These are phyloP conservation scores for Boehmeria nivea DNA, from an alignment of 306 rosid genomes.

Conservation along the genomic window DNA sequence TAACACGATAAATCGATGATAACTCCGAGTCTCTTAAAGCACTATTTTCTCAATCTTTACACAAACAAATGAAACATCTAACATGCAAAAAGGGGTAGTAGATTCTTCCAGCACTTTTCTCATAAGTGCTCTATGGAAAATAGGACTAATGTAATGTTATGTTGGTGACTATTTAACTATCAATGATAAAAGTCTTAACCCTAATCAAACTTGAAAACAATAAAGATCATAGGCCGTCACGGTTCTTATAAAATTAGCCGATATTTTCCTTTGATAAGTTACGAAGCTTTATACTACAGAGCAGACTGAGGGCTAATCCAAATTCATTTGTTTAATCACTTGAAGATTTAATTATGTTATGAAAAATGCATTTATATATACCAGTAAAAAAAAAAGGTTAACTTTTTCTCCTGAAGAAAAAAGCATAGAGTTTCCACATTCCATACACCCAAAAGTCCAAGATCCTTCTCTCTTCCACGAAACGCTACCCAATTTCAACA, in stretches of 20 bases:
- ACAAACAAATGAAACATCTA: background rate
- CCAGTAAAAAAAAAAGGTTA: background rate
- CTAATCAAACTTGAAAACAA: background rate
- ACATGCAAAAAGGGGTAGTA: background rate
- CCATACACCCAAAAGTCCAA: too few species aligned
- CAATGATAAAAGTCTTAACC: background rate
- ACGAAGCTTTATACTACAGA: background rate
- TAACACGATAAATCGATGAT: too few species aligned
- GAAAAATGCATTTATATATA: background rate
- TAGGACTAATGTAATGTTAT: too few species aligned
- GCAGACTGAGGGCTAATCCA: background rate
- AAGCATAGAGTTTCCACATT: too few species aligned
- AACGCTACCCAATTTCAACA: too few species aligned
- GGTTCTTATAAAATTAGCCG: background rate
- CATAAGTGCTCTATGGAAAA: background rate
- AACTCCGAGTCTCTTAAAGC: background rate
- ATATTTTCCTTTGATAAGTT: background rate
- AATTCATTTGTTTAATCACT: background rate
- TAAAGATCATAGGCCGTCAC: too few species aligned
- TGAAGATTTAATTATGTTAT: background rate
- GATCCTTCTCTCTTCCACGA: too few species aligned
- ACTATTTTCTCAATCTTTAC: background rate
- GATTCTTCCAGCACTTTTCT: background rate
- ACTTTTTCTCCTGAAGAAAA: too few species aligned
- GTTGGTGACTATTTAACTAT: too few species aligned